Base-by-base conservation (phyloP, 352 stramenopile genomes). In the Paralagenidium karlingii region DNA sequence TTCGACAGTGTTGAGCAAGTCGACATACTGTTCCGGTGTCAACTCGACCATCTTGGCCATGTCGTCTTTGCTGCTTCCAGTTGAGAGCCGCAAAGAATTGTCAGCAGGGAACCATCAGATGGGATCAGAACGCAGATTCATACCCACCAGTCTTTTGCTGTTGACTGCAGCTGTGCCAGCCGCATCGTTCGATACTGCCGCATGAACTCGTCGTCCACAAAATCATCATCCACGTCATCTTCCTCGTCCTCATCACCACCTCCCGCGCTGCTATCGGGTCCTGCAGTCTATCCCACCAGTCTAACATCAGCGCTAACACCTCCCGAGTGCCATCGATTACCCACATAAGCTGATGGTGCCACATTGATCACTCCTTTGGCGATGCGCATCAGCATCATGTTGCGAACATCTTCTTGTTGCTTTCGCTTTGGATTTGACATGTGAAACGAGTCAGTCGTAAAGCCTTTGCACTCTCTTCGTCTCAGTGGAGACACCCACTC, bases 151-250 rank as follows among this genome's bases (percentile, higher is more conserved):
- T 36, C n/a, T 25, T 49, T 51, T 12, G 57, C 54, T 2, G 38
- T 52, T 3, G 58, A 43, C n/a, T 77, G 55, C 50, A 89, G 73
- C 41, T 89, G 60, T 37, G 65, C 42, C 22, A 89, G 43, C n/a
- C 76, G 68, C 61, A 67, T 58, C 21, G 62, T 46, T 4, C 69
- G 58, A 52, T 88, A 87, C 30, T 73, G 47, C 3, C 57, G 58
- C 37, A 86, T 57, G 36, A 83, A 71, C 10, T 53, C 56, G 31
- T 69, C 58, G 32, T 85, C 63, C 5, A 75, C 24, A 20, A 82
- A 48, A 19, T 71, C 67, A 25, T 58, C 50, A 28, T 21, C 12
- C 24, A 51, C 60, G 15, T 48, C 61, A 26, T 77, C 53, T 21
- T 52, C 60, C n/a, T 44, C 61, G 12, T 42, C 47, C 19, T 38